Evolutionary conservation across 2,329 filamentous ascomycete genomes (phyloP), one percentile per base, ranked within the genome.

Genomic region (Sclerotinia sclerotiorum): DNA sequence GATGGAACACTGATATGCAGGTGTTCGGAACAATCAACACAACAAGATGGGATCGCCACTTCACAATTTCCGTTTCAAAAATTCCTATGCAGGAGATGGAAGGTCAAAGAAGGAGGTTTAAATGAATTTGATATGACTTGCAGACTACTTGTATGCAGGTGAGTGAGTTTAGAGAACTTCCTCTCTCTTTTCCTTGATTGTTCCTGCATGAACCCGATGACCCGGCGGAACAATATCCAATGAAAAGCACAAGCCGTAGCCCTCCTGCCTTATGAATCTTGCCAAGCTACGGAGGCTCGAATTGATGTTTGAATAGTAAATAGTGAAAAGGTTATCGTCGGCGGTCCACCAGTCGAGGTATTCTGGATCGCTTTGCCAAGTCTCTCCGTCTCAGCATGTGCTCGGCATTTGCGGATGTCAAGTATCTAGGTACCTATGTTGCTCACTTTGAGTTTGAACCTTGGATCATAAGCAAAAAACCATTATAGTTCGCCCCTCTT

Each of bases 121-220:
- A 65, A 44, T n/a, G 62, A 67, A 67, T n/a, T 70, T 68, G 66
- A 72, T 67, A 71, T 70, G 70, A 68, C 69, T 71, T 71, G 72
- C 72, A 73, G 68, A 66, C 60, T 64, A 69, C 51, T 44, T 70
- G 70, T 69, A 68, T 63, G 65, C 42, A 44, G 60, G 27, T 32
- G 46, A 39, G 19, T 27, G 29, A 51, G 6, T 46, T 46, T 49
- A 42, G 60, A 65, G 29, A 46, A 56, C 52, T 32, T 15, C 60
- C 60, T 42, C 35, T 35, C 35, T 35, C 6, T 35, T 35, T 35
- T 35, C 49, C 60, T 63, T 35, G 60, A 39, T 24, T 48, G 60
- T 63, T 51, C 60, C 60, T 63, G 60, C 60, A 63, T 63, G 60
- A 27, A 32, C n/a, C 32, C 48, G 46, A 32, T n/a, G 21, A 63